phyloP scores from a whole-genome alignment of 129 eudicot genomes.

The Flaveria linearis region DNA sequence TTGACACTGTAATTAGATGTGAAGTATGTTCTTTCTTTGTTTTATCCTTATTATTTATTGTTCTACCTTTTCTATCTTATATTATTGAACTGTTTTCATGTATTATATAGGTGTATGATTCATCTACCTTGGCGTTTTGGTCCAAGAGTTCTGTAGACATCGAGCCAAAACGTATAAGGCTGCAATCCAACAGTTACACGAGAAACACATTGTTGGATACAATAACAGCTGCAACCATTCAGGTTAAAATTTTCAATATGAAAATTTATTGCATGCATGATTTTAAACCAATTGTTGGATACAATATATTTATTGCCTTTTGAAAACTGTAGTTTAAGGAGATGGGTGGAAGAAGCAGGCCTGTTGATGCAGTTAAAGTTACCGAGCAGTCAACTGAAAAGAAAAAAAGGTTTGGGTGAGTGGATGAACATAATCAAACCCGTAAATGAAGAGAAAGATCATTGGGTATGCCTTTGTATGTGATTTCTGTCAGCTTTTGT shows the following conservation, averaged over 20 bases:
- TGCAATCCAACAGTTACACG: constrained; percentile 90
- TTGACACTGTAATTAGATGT: constrained; percentile 79
- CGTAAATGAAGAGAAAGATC: constrained; percentile 84
- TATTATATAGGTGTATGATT: constrained; percentile 58
- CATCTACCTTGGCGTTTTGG: constrained; percentile 91
- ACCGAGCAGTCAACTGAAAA: constrained; percentile 74
- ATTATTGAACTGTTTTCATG: constrained; percentile 11
- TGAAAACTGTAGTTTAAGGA: constrained; percentile 78
- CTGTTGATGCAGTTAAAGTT: constrained; percentile 54
- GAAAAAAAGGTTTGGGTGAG: constrained; percentile 85
- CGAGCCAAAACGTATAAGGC: constrained; percentile 83
- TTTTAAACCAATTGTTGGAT: background rate
- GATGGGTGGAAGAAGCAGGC: constrained; percentile 77
- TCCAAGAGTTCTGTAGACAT: constrained; percentile 88
- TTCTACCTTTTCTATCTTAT: constrained; percentile 1
- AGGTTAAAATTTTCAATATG: constrained; percentile 45
- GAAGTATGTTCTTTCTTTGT: constrained; percentile 50
- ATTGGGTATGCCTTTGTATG: constrained; percentile 60
- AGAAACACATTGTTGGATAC: constrained; percentile 85
- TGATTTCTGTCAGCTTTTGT: background rate
- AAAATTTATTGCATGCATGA: background rate
- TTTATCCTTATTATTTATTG: background rate
- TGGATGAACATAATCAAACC: constrained; percentile 84
- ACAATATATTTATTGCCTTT: background rate
- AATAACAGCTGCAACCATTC: constrained; percentile 82